Conservation (phyloP, 2,329 filamentous ascomycete genomes). For the Sporothrix euskadiensis region DNA sequence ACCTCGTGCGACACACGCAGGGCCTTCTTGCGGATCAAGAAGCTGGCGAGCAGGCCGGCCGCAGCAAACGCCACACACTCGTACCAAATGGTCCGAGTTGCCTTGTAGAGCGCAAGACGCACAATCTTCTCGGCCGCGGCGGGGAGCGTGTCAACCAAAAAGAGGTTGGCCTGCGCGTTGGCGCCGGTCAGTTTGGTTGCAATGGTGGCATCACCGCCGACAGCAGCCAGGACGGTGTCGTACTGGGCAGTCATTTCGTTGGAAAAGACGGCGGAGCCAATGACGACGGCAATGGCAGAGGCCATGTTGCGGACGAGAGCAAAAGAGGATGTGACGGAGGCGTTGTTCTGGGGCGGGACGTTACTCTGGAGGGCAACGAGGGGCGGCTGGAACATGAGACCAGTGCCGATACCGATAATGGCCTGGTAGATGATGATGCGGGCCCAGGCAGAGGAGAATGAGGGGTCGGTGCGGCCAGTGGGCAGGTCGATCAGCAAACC, state of each 20-base stretch:
- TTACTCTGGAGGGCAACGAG: conserved; percentile 62
- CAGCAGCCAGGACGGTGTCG: conserved; percentile 23
- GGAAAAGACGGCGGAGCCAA: conserved; percentile 31
- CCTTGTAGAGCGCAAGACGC: conserved; percentile 50
- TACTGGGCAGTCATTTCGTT: conserved; percentile 32
- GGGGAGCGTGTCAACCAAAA: conserved; percentile 52
- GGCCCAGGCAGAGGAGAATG: conserved; percentile 38
- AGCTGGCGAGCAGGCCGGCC: conserved; percentile 49
- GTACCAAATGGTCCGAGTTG: conserved; percentile 58
- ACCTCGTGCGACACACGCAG: conserved; percentile 57
- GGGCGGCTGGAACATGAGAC: conserved; percentile 61
- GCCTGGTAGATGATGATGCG: conserved; percentile 55
- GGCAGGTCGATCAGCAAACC: conserved; percentile 57
- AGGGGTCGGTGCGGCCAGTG: conserved; percentile 41
- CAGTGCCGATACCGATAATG: conserved; percentile 56
- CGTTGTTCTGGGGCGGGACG: conserved; percentile 57
- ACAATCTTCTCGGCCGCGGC: conserved; percentile 49
- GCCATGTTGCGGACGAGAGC: conserved; percentile 54
- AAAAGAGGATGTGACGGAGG: conserved; percentile 61
- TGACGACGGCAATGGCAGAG: conserved; percentile 31
- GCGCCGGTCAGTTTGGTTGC: conserved; percentile 28
- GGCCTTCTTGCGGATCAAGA: conserved; percentile 51
- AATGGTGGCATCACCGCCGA: conserved; percentile 5
- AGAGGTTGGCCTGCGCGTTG: conserved; percentile 32
- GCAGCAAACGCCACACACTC: conserved; percentile 54